These are phyloP conservation scores for Oldenlandia corymbosa DNA, from an alignment of 257 asterid genomes.

Conservation along the genomic window DNA sequence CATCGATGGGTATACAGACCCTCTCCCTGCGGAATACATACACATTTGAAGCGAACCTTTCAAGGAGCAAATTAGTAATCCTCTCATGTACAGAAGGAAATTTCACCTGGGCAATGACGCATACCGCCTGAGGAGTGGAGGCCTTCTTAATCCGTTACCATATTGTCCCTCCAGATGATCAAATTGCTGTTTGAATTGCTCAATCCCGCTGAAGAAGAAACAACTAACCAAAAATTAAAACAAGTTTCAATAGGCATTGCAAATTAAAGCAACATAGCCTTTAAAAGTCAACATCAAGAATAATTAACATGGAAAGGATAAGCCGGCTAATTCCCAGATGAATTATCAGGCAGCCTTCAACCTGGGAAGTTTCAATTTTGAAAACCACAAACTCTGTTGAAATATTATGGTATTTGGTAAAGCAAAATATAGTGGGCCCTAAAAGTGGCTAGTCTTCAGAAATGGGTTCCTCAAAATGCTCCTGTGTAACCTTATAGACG, in stretches of 20 bases:
- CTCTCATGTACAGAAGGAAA: slow-evolving; percentile 4
- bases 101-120: slow-evolving; percentile 86
- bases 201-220: slow-evolving; percentile 61
- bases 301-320: background rate
- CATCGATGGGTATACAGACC: slow-evolving; percentile 63
- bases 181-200: slow-evolving; percentile 84
- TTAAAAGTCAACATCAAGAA: background rate
- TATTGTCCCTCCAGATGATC: slow-evolving; percentile 71
- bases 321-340: background rate
- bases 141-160: slow-evolving; percentile 48
- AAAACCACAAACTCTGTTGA: background rate
- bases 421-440: background rate
- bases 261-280: background rate
- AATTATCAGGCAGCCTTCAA: background rate
- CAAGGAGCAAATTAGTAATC: background rate
- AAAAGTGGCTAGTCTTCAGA: background rate
- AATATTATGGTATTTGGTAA: no score
- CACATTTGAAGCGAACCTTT: background rate
- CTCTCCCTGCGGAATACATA: slow-evolving; percentile 58
- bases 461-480: background rate
- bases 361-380: no score
- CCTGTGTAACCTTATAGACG: background rate
- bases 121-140: slow-evolving; percentile 70
- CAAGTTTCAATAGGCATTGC: background rate
- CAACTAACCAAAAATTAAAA: background rate